Evolutionary conservation across 1,284 basidiomycete species (phyloP), one percentile per base, ranked within the genome.

Genomic region (Trichosporon coremiiforme): DNA sequence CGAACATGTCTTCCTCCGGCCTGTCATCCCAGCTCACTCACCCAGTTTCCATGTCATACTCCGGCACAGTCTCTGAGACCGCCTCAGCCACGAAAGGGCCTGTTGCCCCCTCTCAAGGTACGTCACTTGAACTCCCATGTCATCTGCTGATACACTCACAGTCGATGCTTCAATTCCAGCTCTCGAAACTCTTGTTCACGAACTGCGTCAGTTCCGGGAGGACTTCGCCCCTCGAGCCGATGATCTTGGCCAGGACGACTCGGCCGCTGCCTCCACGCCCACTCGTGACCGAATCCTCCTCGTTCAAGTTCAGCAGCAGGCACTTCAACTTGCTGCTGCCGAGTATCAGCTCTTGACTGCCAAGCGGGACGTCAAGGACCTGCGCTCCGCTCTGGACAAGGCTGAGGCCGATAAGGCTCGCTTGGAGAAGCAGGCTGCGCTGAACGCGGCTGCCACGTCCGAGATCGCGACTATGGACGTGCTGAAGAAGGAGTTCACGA

Each of bases 1-100:
- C 20, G 47, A 22, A 53, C 47, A 53, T 53, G 47, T 53, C 47
- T 53, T 53, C 47, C 47, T 53, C 47, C 20, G 47, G n/a, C 47
- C 47, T 22, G 47, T 53, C 20, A 9, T 8, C 47, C 22, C 47
- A 53, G 20, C 9, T 22, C 2, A 10, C 47, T 12, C 10, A 20
- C 1, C 47, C 47, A 10, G 47, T 12, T 3, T 22, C 8, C n/a
- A 22, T 22, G 47, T 53, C 47, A 9, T 2, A 15, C 47, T 22
- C 9, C n/a, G 47, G 47, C 17, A 53, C n/a, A 1, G n/a, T 10
- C 20, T 53, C 47, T 9, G 8, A 53, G n/a, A 20, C 47, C 2
- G n/a, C 9, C 20, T 53, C 47, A 12, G n/a, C 47, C n/a, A 22
- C n/a, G 20, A 2, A 1, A 1, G 9, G 7, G 1, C 17, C 47